phyloP scores from a whole-genome alignment of 768 basidiomycete genomes.

The Daedalea quercina region DNA sequence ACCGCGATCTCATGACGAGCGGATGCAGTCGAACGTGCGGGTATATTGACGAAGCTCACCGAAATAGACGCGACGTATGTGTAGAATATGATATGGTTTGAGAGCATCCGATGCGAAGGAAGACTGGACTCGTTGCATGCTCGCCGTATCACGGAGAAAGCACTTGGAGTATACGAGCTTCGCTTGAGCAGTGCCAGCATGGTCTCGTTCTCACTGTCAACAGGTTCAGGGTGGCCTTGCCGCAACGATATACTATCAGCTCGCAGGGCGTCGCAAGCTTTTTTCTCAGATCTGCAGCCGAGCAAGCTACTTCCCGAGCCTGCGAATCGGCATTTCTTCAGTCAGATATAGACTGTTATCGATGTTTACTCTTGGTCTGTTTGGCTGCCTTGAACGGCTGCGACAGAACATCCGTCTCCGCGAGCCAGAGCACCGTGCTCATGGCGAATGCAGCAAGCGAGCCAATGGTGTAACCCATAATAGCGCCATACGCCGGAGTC shows the following conservation, averaged over 20 bases:
- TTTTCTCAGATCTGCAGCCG: too few species aligned
- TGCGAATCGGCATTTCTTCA: too few species aligned
- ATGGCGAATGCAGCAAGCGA: constrained; percentile 48
- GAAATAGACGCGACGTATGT: neutral
- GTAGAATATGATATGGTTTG: neutral
- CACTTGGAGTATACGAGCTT: neutral
- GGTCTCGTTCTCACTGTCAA: too few species aligned
- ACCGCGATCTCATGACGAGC: constrained; percentile 6
- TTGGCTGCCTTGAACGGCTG: neutral
- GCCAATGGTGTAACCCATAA: constrained; percentile 60
- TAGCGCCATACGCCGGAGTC: constrained; percentile 66
- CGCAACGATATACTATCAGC: too few species aligned
- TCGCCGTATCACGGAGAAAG: neutral
- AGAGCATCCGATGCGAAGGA: neutral
- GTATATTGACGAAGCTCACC: neutral
- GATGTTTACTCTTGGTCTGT: neutral
- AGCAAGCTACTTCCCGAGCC: too few species aligned
- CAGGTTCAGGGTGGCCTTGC: too few species aligned
- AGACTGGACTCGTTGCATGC: neutral
- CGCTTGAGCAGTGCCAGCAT: too few species aligned
- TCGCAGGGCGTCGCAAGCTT: too few species aligned
- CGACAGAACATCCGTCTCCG: constrained; percentile 10
- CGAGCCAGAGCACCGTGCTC: constrained; percentile 27
- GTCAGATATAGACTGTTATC: too few species aligned
- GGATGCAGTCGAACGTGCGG: neutral